Conservation (phyloP, 208 protist genomes). For the Herpetomonas tarakana region DNA sequence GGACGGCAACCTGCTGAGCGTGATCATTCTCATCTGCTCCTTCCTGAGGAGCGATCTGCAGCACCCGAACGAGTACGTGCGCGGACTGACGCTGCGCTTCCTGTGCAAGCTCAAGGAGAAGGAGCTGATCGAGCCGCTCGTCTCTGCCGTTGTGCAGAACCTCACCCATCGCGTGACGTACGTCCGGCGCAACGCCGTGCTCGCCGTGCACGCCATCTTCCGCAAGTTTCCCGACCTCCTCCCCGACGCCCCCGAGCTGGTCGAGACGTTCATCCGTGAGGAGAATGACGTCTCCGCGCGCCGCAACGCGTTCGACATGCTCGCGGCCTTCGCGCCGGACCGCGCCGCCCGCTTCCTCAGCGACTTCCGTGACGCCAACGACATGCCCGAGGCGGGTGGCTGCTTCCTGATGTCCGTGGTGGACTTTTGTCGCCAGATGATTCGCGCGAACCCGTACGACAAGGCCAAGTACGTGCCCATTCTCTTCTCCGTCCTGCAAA, state of each 20-base stretch:
- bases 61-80: constrained; percentile 98
- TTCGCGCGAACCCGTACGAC: constrained; percentile 78
- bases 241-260: constrained; percentile 96
- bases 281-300: constrained; percentile 92
- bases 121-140: constrained; percentile 97
- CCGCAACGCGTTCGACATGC: constrained; percentile 98
- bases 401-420: constrained; percentile 91
- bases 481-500: constrained; percentile 95
- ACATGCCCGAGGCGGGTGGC: constrained; percentile 81
- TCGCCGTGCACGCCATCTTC: constrained; percentile 95
- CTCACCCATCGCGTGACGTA: constrained; percentile 95
- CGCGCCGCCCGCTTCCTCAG: constrained; percentile 93
- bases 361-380: constrained; percentile 82
- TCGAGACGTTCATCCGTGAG: constrained; percentile 91
- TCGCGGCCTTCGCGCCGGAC: constrained; percentile 94
- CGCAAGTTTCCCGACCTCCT: constrained; percentile 93
- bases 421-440: constrained; percentile 82
- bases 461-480: constrained; percentile 94
- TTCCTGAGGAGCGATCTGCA: constrained; percentile 95
- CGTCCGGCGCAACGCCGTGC: constrained; percentile 97
- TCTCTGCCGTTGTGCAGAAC: constrained; percentile 93
- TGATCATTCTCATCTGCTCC: constrained; percentile 98
- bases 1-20: constrained; percentile 94
- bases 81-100: constrained; percentile 97
- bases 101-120: constrained; percentile 96